Conservation (phyloP, 176 grass and related monocot genomes). For the Chrysopogon serrulatus region DNA sequence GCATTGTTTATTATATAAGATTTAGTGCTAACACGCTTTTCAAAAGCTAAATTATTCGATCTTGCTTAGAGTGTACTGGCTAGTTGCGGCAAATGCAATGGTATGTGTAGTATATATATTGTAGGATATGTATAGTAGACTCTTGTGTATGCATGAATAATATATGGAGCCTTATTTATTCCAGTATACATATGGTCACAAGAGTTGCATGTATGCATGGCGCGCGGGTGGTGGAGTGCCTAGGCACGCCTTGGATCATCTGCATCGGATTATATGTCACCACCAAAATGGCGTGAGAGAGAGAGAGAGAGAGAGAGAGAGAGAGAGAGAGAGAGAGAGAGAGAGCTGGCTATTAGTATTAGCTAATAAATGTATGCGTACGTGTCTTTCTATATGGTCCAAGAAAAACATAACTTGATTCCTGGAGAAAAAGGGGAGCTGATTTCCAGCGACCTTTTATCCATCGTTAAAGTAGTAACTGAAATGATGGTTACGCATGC, state of each 20-base stretch:
- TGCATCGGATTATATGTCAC: background rate
- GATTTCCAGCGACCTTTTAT: constrained; percentile 19
- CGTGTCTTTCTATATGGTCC: too few relatives aligned
- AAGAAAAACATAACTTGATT: background rate
- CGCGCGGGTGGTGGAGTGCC: constrained; percentile 5
- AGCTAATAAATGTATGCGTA: background rate
- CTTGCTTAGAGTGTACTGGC: background rate
- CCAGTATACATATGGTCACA: background rate
- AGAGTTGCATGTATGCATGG: constrained; percentile 16
- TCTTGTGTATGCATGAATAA: background rate
- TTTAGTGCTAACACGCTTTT: constrained; percentile 17
- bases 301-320: constrained; percentile 6
- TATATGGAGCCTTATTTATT: background rate
- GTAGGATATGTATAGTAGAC: background rate
- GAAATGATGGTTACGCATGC: background rate
- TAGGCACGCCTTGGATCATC: background rate
- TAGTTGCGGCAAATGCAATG: background rate
- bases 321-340: background rate
- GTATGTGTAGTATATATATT: background rate
- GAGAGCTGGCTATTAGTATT: background rate
- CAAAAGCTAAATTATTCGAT: constrained; percentile 40
- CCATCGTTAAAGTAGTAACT: background rate
- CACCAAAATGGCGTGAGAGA: constrained; percentile 23
- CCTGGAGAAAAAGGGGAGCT: background rate
- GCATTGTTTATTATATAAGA: constrained; percentile 15